Evolutionary conservation across 1,139 yeast genomes (phyloP), one percentile per base, ranked within the genome.

Genomic region (Geotrichum aggregatum): DNA sequence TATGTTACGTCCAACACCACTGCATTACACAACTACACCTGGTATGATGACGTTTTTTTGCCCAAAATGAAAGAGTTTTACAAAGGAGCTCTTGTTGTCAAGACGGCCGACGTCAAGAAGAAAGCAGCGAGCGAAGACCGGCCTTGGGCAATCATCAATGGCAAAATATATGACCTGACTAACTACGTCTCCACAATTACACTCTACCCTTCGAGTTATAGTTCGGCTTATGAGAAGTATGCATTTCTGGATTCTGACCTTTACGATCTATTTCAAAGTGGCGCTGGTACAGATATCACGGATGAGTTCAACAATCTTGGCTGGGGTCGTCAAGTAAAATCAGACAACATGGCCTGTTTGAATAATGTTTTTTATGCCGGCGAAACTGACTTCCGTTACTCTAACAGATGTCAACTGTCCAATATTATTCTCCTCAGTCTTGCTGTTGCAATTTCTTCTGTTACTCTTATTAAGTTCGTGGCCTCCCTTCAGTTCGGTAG

Each of bases 371-470:
- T 71, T 52, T 58, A 60, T 30, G 66, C 64, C 10, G 75, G 73
- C 4, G 54, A 59, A 44, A 54, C 65, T 4, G 75, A 71, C 53
- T 71, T 71, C 57, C 59, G 75, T 30, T 58, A 71, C 26, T 58
- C 71, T 0, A 72, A 72, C 0, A 62, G 64, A 40, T 71, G 75
- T 47, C 74, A 69, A 55, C 67, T 70, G 6, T 68, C 76, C 8
- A 71, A 71, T 44, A 65, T 67, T 44, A 68, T 72, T 54, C 55
- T 71, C 49, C 62, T 71, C 43, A 71, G 62, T 0, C 62, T 71
- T 24, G 74, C 75, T 1, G 65, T 65, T 28, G 57, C 71, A 13
- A 58, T 71, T 40, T 70, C 74, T 2, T 61, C 67, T 13, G 71
- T 71, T 26, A 71, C 74, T 2, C 59, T 67, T 6, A 55, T 71